Evolutionary conservation across 352 stramenopile species (phyloP), one percentile per base, ranked within the genome.

Genomic region (Globisporangium okanoganense): DNA sequence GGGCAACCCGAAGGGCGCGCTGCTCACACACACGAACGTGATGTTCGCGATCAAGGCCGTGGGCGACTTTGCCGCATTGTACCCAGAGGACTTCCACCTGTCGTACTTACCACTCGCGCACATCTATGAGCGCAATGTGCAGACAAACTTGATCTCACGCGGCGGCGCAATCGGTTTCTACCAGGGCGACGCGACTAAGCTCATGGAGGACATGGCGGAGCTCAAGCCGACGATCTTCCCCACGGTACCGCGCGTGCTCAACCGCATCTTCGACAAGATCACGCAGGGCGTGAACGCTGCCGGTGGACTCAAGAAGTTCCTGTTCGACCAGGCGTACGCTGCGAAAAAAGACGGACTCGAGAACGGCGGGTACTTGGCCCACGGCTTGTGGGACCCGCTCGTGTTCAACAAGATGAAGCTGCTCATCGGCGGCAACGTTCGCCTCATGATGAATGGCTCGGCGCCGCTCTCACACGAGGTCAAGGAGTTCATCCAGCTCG

Each of bases 391-490:
- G 80, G 96, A 98, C 78, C 70, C 76, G 25, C 69, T 99, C 29
- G 78, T 99, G 52, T 99, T 99, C 64, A 82, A 86, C 64, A 98
- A 98, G 69, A 83, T 98, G 58, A 95, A 96, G 64, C 82, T 76
- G 51, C 82, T 84, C 25, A 64, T 98, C 10, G 96, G 96, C 27
- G 88, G 95, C 44, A 75, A 88, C 35, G 64, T 97, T 40, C 79
- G 88, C 24, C 59, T 98, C 29, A 96, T 99, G 68, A 73, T 98
- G 4, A 97, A 82, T 36, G 96, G 94, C 27, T 97, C 89, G 2
- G 96, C 96, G 5, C 93, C 95, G 3, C 71, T 98, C 51, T 85
- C 85, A 18, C 72, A 85, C 43, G 84, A 90, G 35, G 92, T 98
- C 24, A 96, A 98, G 84, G 88, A 87, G 36, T 98, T 98, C 72